These are phyloP conservation scores for Epichloe typhina DNA, from an alignment of 2,329 filamentous ascomycete genomes.

Conservation along the genomic window DNA sequence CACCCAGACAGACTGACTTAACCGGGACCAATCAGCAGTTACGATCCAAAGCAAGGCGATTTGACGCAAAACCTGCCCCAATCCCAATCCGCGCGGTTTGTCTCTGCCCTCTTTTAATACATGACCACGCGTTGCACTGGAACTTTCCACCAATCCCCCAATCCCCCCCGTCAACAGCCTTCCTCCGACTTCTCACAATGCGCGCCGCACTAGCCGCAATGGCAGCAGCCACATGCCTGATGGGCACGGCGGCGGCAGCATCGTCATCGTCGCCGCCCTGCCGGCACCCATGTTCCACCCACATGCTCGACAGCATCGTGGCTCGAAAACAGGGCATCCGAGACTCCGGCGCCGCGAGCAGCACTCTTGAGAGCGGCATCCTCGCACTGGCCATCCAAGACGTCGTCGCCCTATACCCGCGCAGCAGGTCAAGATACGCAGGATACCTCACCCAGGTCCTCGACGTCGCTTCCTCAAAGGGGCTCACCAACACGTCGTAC, in stretches of 20 bases:
- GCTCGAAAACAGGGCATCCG: constrained; percentile 11
- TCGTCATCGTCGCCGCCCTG: background rate
- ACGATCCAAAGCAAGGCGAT: no score
- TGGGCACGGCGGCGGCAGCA: background rate
- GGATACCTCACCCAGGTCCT: constrained; percentile 9
- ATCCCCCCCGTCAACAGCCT: no score
- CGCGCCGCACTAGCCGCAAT: background rate
- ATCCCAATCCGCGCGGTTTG: no score
- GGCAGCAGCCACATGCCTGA: background rate
- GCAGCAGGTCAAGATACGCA: constrained; percentile 1
- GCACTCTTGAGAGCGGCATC: constrained; percentile 13
- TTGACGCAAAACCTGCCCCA: no score
- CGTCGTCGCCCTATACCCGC: constrained; percentile 8
- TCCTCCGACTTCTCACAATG: no score
- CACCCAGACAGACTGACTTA: no score
- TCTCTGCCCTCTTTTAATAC: no score
- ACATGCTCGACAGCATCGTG: constrained; percentile 15
- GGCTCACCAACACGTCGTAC: constrained; percentile 6
- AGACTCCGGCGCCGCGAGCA: constrained; percentile 10
- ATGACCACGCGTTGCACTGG: no score
- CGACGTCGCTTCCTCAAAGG: constrained; percentile 5
- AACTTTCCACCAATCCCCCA: no score
- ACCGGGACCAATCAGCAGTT: no score
- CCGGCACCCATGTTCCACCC: background rate
- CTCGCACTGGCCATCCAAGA: constrained; percentile 10